These are phyloP conservation scores for Chaetothyriales sp. DNA, from an alignment of 2,329 filamentous ascomycete genomes.

Conservation along the genomic window DNA sequence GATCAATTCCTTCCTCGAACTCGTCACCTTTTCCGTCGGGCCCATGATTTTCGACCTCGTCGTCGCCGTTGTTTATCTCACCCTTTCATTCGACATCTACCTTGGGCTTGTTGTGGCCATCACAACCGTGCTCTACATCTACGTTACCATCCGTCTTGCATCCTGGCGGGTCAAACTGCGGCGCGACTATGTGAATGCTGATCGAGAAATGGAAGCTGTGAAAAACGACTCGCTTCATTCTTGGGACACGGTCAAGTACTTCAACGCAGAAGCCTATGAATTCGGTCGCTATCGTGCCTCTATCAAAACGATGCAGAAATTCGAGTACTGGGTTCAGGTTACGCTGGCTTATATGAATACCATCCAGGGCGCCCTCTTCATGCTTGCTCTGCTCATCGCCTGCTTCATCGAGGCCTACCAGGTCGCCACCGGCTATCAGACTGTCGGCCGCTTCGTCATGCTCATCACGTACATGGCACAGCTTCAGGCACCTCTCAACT, in stretches of 20 bases:
- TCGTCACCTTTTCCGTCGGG: conserved; percentile 87
- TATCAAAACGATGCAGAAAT: conserved; percentile 56
- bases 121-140: conserved; percentile 91
- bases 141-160: conserved; percentile 91
- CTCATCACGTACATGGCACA: conserved; percentile 68
- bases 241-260: conserved; percentile 92
- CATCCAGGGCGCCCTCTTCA: conserved; percentile 66
- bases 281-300: conserved; percentile 59
- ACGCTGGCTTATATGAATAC: conserved; percentile 72
- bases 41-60: conserved; percentile 87
- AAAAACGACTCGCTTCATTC: conserved; percentile 98
- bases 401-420: conserved; percentile 66
- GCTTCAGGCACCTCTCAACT: conserved; percentile 67
- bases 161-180: conserved; percentile 83
- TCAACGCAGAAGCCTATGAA: conserved; percentile 72
- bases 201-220: conserved; percentile 87
- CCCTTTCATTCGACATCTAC: conserved; percentile 66
- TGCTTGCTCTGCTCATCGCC: conserved; percentile 57
- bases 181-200: conserved; percentile 86
- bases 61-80: conserved; percentile 71
- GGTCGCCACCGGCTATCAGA: conserved; percentile 51
- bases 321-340: conserved; percentile 62
- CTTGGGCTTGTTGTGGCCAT: conserved; percentile 82
- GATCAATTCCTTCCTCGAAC: conserved; percentile 92
- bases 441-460: conserved; percentile 58